Evolutionary conservation across 495 filamentous ascomycete species (phyloP).

Genomic region (Trypethelium eluteriae): DNA sequence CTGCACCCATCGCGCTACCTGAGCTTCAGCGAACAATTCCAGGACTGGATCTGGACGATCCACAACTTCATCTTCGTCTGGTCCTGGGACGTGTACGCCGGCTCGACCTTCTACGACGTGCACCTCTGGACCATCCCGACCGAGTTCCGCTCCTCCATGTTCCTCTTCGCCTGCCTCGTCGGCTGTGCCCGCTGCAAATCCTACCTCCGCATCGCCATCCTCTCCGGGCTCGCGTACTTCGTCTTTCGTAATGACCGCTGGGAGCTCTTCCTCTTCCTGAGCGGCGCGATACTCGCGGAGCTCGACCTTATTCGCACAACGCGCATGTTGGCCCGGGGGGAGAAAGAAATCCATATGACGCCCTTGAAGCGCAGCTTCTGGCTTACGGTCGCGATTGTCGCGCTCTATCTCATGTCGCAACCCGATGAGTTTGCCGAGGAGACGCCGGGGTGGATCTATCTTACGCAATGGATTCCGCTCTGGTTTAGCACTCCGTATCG

Average conservation of each 20-base stretch:
- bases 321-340: background rate
- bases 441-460: conserved; percentile 1
- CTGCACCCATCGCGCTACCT: background rate
- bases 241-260: conserved; percentile 44
- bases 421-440: conserved; percentile 5
- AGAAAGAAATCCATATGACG: conserved; percentile 1
- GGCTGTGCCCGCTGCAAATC: conserved; percentile 13
- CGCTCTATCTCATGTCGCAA: conserved; percentile 9
- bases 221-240: conserved; percentile 35
- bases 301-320: conserved; percentile 33
- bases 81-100: conserved; percentile 9
- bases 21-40: background rate
- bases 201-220: conserved; percentile 14
- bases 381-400: background rate
- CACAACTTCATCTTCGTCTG: conserved; percentile 2
- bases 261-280: conserved; percentile 39
- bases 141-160: conserved; percentile 23
- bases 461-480: background rate
- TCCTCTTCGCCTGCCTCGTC: conserved; percentile 17
- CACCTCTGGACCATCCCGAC: conserved; percentile 24
- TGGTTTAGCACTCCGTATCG: conserved; percentile 4
- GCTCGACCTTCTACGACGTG: conserved; percentile 27
- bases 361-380: background rate
- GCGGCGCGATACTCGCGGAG: conserved; percentile 45
- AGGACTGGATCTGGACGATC: conserved; percentile 1